These are phyloP conservation scores for Deinandra increscens DNA, from an alignment of 129 eudicot genomes.

Conservation along the genomic window DNA sequence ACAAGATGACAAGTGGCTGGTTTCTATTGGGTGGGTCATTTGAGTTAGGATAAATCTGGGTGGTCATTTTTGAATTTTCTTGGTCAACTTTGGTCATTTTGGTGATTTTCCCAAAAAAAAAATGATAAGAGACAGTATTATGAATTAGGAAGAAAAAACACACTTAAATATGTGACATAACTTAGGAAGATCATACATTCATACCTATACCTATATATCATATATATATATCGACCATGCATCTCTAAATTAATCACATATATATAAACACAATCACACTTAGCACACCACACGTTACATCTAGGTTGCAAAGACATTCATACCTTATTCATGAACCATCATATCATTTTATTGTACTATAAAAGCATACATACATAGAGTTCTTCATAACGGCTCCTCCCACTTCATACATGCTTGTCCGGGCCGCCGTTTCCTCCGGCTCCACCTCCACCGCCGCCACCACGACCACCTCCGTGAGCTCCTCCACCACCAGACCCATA, in stretches of 20 bases:
- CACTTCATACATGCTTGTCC: slow-evolving; percentile 19
- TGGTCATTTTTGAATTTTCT: too few relatives aligned
- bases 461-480: too few relatives aligned
- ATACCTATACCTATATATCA: neutral
- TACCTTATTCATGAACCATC: slow-evolving; percentile 24
- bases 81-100: too few relatives aligned
- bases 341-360: slow-evolving; percentile 20
- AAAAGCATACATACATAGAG: slow-evolving; percentile 8
- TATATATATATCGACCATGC: slow-evolving; percentile 22
- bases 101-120: too few relatives aligned
- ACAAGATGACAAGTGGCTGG: too few relatives aligned
- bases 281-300: slow-evolving; percentile 16
- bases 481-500: slow-evolving; percentile 42
- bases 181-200: too few relatives aligned
- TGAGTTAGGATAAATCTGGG: too few relatives aligned
- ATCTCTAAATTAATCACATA: slow-evolving; percentile 12
- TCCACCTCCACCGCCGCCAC: too few relatives aligned
- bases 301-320: slow-evolving; percentile 15
- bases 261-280: slow-evolving; percentile 17
- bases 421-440: slow-evolving; percentile 12
- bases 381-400: neutral
- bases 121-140: too few relatives aligned
- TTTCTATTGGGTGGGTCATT: too few relatives aligned
- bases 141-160: too few relatives aligned
- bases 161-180: too few relatives aligned